A percentile compares a stretch with the other conserved stretches of the same genome.
Conservation (phyloP, 352 stramenopile genomes). For the Pythium periplocum region DNA sequence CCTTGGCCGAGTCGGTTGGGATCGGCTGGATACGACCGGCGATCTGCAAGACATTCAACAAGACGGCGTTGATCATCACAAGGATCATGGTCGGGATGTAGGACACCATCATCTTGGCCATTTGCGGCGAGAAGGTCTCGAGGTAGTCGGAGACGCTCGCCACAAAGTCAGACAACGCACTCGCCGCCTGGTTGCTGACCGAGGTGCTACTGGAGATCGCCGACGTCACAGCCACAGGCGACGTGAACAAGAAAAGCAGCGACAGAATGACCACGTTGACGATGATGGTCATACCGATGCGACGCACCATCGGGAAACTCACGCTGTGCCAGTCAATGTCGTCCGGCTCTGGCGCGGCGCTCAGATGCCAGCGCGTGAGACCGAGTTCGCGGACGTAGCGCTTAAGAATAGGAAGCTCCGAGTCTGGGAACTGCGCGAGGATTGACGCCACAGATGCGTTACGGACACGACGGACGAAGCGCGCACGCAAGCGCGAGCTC, state of each 20-base stretch:
- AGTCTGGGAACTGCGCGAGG: constrained; percentile 61
- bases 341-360: constrained; percentile 68
- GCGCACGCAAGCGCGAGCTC: constrained; percentile 54
- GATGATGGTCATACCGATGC: constrained; percentile 57
- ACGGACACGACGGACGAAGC: constrained; percentile 69
- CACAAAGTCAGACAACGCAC: constrained; percentile 66
- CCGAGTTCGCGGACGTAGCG: constrained; percentile 74
- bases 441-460: constrained; percentile 78
- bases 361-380: constrained; percentile 74
- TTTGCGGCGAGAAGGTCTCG: constrained; percentile 61
- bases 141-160: constrained; percentile 50
- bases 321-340: constrained; percentile 86
- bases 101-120: constrained; percentile 71
- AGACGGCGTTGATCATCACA: constrained; percentile 82
- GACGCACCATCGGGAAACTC: constrained; percentile 77
- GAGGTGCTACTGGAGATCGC: constrained; percentile 69
- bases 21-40: constrained; percentile 81
- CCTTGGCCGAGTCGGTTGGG: constrained; percentile 80
- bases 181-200: constrained; percentile 52
- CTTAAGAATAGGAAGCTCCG: constrained; percentile 49
- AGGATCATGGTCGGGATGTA: constrained; percentile 84
- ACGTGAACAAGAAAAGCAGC: constrained; percentile 79
- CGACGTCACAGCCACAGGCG: constrained; percentile 76
- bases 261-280: constrained; percentile 75
- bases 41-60: constrained; percentile 81